Evolutionary conservation across 1,139 yeast species (phyloP).

Genomic region (Magnusiomyces clavatus): DNA sequence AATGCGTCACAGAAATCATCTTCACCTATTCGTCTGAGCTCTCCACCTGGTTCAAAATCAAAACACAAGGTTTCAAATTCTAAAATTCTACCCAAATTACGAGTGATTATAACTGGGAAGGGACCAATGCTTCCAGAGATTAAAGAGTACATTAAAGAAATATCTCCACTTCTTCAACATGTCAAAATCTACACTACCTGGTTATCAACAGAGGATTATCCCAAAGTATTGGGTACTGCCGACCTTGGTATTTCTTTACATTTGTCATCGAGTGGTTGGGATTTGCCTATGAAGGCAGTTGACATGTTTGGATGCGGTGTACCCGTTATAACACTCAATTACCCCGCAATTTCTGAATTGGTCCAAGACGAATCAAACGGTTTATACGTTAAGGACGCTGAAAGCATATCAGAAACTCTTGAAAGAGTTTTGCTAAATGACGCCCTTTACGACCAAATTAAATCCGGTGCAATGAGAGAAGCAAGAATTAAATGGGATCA

Average conservation of each 20-base stretch:
- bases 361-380: conserved; percentile 41
- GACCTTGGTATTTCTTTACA: conserved; percentile 89
- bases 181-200: conserved; percentile 60
- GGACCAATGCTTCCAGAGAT: conserved; percentile 68
- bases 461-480: conserved; percentile 63
- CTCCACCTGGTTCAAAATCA: neutral
- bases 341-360: conserved; percentile 47
- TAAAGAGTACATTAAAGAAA: conserved; percentile 34
- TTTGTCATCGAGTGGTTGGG: conserved; percentile 85
- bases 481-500: conserved; percentile 63
- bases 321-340: conserved; percentile 75
- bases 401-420: conserved; percentile 47
- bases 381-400: conserved; percentile 36
- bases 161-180: conserved; percentile 22
- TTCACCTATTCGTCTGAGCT: conserved; percentile 10
- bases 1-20: too few species aligned
- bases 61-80: neutral
- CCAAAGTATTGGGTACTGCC: conserved; percentile 62
- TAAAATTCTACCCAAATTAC: conserved; percentile 41
- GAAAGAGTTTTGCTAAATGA: conserved; percentile 40
- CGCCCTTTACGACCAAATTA: conserved; percentile 34
- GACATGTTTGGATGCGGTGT: conserved; percentile 96
- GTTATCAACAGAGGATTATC: conserved; percentile 77
- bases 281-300: conserved; percentile 93
- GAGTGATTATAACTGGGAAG: conserved; percentile 82